Evolutionary conservation across 2,329 filamentous ascomycete genomes (phyloP), one percentile per base, ranked within the genome.

Genomic region (Didymosphaeria variabile): DNA sequence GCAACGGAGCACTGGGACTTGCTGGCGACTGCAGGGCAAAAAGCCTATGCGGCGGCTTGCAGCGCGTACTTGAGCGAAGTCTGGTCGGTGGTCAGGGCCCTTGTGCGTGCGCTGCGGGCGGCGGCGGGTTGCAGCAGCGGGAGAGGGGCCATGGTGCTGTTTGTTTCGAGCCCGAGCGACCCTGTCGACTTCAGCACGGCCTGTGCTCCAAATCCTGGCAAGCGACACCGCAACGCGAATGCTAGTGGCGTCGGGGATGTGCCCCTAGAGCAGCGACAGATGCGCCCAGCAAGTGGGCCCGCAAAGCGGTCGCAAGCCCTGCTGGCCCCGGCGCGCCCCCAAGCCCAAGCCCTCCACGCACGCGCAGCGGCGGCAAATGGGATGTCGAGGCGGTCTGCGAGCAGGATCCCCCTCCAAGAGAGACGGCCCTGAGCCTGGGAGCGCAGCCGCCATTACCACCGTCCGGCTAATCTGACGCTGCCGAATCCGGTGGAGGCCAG

Each of bases 51-150:
- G 63, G 65, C 65, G 69, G 69, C 67, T 68, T 71, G 72, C 69
- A 71, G 72, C 68, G 70, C 68, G 70, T 76, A 77, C 74, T 75
- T 76, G 73, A 76, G 70, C 67, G 60, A 66, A 67, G 57, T 46
- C 55, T 55, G 52, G 55, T 51, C 61, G 29, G 68, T 66, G 71
- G 71, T 69, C 68, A 65, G 66, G 64, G 69, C 68, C 70, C 71
- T 72, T 68, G 65, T 72, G 71, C 72, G 72, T 72, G 72, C 72
- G 68, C 55, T 67, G 72, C 73, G 75, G 73, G 69, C 69, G 71
- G 71, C 72, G 73, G 74, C 75, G 58, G 61, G 66, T 66, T 65
- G 57, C 57, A 62, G 61, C 55, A 56, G 55, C 61, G 61, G 65
- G 66, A 64, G 66, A 64, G 57, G 65, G 66, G 66, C 63, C 63